Percentiles rank a stretch among this genome's conserved stretches.
These are phyloP conservation scores for Trichoderma guizhouense DNA, from an alignment of 2,329 filamentous ascomycete genomes.

Conservation along the genomic window DNA sequence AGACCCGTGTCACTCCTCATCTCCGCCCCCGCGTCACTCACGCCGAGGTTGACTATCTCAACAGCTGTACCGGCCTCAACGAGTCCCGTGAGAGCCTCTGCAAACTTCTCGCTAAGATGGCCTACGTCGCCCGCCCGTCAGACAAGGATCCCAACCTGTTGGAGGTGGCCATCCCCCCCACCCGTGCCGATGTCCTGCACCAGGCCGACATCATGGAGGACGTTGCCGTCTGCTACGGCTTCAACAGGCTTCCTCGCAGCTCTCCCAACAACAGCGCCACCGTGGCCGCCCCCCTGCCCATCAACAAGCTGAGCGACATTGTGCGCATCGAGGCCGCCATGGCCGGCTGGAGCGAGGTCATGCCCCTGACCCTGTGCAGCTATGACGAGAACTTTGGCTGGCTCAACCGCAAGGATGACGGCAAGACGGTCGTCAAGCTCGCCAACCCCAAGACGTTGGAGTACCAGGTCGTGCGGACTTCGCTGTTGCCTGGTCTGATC, in stretches of 20 bases:
- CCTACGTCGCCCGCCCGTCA: constrained; percentile 76
- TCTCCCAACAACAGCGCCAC: constrained; percentile 84
- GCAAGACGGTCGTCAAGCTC: constrained; percentile 75
- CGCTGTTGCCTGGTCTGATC: constrained; percentile 77
- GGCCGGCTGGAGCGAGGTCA: constrained; percentile 93
- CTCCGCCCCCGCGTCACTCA: constrained; percentile 72
- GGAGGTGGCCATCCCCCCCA: constrained; percentile 80
- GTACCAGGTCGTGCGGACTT: constrained; percentile 90
- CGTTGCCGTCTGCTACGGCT: constrained; percentile 92
- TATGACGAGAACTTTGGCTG: constrained; percentile 98
- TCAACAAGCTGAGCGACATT: constrained; percentile 95
- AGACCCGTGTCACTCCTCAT: constrained; percentile 77
- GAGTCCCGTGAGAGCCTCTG: constrained; percentile 73
- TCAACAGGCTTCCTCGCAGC: constrained; percentile 87
- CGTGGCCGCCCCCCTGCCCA: constrained; percentile 77
- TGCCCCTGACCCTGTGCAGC: constrained; percentile 94
- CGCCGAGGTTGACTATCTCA: constrained; percentile 90
- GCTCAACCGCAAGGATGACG: constrained; percentile 87
- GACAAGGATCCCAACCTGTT: constrained; percentile 65
- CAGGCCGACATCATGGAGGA: constrained; percentile 99
- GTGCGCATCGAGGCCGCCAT: constrained; percentile 85
- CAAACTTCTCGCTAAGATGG: constrained; percentile 83
- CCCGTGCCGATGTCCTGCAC: constrained; percentile 90
- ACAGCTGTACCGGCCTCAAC: constrained; percentile 80
- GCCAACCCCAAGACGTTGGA: constrained; percentile 91